These are phyloP conservation scores for Aechmea fasciata DNA, from an alignment of 176 grass and related monocot species.

Conservation along the genomic window DNA sequence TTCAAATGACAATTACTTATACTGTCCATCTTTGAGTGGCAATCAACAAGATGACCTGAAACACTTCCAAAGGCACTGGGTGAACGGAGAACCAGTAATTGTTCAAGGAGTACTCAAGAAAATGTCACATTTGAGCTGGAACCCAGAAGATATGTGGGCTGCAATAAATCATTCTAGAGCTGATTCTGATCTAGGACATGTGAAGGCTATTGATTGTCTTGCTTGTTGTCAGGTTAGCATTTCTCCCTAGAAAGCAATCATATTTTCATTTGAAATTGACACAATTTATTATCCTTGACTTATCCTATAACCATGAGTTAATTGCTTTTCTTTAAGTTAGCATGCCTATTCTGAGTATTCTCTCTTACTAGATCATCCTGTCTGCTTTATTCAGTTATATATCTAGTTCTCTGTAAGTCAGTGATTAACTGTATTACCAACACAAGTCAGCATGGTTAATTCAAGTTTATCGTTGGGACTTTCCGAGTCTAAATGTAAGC, in stretches of 20 bases:
- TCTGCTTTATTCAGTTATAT: too few species aligned
- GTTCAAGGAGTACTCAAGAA: conserved; percentile 38
- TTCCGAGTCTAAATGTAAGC: too few species aligned
- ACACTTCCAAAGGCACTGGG: conserved; percentile 77
- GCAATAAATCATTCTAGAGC: conserved; percentile 18
- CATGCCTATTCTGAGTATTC: too few species aligned
- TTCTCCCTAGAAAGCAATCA: neutral
- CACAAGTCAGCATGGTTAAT: too few species aligned
- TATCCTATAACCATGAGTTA: too few species aligned
- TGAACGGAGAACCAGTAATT: conserved; percentile 75
- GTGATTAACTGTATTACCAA: too few species aligned
- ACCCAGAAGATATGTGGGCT: conserved; percentile 52
- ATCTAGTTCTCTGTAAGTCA: too few species aligned
- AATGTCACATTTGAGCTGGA: conserved; percentile 47
- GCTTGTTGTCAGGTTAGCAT: conserved; percentile 56
- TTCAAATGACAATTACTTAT: conserved; percentile 53
- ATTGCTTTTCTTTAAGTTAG: too few species aligned
- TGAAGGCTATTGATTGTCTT: conserved; percentile 45
- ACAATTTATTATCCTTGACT: too few species aligned
- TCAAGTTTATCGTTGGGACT: too few species aligned
- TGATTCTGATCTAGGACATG: conserved; percentile 13
- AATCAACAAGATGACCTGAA: conserved; percentile 32
- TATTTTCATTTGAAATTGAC: too few species aligned
- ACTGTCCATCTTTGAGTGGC: conserved; percentile 38
- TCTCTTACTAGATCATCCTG: too few species aligned